phyloP scores from a whole-genome alignment of 805 yeast species.

The Vanderwaltozyma tropicalis region DNA sequence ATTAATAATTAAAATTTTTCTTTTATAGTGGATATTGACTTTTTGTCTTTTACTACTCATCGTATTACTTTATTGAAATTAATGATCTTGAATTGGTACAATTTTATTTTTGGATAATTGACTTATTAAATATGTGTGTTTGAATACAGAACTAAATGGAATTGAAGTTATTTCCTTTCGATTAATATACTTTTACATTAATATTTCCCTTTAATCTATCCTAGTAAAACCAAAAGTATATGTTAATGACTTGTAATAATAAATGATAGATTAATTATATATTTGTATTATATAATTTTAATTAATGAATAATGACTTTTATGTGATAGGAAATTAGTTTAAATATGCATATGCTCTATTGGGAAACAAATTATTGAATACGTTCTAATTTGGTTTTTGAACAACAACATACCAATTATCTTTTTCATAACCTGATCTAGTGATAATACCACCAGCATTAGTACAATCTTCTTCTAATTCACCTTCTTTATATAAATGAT shows the following conservation, averaged over 20 bases:
- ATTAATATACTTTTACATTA: too few relatives aligned
- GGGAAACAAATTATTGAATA: too few relatives aligned
- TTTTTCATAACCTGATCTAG: constrained; percentile 74
- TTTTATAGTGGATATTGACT: neutral
- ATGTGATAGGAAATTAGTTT: neutral
- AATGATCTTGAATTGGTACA: too few relatives aligned
- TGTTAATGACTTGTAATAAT: too few relatives aligned
- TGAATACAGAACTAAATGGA: too few relatives aligned
- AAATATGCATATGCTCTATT: neutral
- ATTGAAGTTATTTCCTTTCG: too few relatives aligned
- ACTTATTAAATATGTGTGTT: too few relatives aligned
- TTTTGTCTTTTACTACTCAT: neutral
- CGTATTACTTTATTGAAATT: neutral
- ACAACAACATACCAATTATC: constrained; percentile 88
- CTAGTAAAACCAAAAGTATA: too few relatives aligned
- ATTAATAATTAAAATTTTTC: neutral
- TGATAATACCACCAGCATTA: constrained; percentile 59
- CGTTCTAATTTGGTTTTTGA: constrained; percentile 19
- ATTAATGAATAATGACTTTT: neutral
- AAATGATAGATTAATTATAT: too few relatives aligned
- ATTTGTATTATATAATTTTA: too few relatives aligned
- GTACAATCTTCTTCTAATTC: constrained; percentile 66
- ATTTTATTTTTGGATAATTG: too few relatives aligned
- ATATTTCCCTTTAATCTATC: too few relatives aligned
- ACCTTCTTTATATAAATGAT: constrained; percentile 77